Percentiles rank a stretch among this genome's conserved stretches.
These are phyloP conservation scores for Boletus eberwhitei DNA, from an alignment of 768 basidiomycete species.

Conservation along the genomic window DNA sequence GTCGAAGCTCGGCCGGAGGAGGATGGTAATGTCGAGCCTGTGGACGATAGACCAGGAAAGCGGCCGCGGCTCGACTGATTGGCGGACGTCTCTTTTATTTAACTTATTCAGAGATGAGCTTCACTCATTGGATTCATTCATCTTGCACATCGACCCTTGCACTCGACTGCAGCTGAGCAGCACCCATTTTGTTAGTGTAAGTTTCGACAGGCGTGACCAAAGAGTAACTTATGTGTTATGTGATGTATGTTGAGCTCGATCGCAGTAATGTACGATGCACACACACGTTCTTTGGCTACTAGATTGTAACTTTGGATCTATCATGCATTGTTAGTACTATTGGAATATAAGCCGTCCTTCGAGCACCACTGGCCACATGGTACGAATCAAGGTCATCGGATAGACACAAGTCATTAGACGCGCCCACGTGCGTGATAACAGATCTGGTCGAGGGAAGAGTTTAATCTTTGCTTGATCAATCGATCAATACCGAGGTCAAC, in stretches of 20 bases:
- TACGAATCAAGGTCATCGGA: too few species aligned
- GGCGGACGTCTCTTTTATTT: not conserved
- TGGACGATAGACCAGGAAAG: slow-evolving; percentile 29
- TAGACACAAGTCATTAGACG: too few species aligned
- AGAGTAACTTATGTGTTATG: not conserved
- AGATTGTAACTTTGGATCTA: too few species aligned
- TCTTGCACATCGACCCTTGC: slow-evolving; percentile 8
- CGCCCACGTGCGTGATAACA: too few species aligned
- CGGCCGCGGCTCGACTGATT: slow-evolving; percentile 32
- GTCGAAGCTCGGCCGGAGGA: slow-evolving; percentile 19
- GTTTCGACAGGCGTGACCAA: not conserved
- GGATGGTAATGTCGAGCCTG: slow-evolving; percentile 9
- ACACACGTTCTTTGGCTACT: too few species aligned
- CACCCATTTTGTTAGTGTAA: not conserved
- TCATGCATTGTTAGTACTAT: too few species aligned
- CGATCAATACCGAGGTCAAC: too few species aligned
- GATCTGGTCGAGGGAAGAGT: too few species aligned
- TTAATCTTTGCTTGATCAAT: too few species aligned
- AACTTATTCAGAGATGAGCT: slow-evolving; percentile 18
- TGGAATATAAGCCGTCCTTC: too few species aligned
- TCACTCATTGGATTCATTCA: slow-evolving; percentile 8
- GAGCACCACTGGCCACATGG: too few species aligned
- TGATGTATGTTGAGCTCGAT: not conserved
- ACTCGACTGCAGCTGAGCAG: not conserved
- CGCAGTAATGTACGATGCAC: not conserved